A percentile compares a stretch with the other conserved stretches of the same genome.
These are phyloP conservation scores for Mycena kentingensis DNA, from an alignment of 768 basidiomycete genomes.

Conservation along the genomic window DNA sequence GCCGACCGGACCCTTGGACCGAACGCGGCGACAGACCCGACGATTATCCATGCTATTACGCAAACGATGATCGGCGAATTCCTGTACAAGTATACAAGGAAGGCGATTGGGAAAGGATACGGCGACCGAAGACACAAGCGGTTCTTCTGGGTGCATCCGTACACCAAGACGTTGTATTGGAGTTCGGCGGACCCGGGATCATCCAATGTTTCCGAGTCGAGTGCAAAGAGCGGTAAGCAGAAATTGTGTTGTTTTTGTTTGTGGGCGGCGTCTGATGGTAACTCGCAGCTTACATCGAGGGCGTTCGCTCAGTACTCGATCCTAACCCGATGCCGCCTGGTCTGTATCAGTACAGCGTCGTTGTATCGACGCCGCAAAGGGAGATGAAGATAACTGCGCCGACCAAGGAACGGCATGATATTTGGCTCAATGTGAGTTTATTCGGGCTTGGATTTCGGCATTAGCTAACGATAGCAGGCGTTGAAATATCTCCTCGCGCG, in stretches of 20 bases:
- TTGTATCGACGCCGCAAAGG: conserved; percentile 89
- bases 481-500: conserved; percentile 87
- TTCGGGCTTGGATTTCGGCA: conserved; percentile 7
- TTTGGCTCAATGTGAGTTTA: conserved; percentile 83
- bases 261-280: conserved; percentile 11
- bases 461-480: conserved; percentile 54
- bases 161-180: conserved; percentile 98
- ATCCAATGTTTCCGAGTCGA: conserved; percentile 83
- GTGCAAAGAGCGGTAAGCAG: conserved; percentile 92
- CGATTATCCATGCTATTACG: conserved; percentile 93
- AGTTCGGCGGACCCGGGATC: conserved; percentile 92
- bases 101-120: conserved; percentile 85
- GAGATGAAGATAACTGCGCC: conserved; percentile 99
- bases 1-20: conserved; percentile 41
- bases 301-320: conserved; percentile 89
- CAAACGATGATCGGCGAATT: conserved; percentile 99
- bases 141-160: conserved; percentile 99
- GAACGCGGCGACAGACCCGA: conserved; percentile 75
- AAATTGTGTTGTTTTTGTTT: conserved; percentile 11
- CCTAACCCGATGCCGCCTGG: conserved; percentile 96
- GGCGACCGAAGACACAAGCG: conserved; percentile 88
- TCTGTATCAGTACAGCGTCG: conserved; percentile 87
- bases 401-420: conserved; percentile 93
- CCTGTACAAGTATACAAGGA: conserved; percentile 94
- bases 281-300: conserved; percentile 83